Evolutionary conservation across 768 basidiomycete genomes (phyloP), one percentile per base, ranked within the genome.

Genomic region (Hortiboletus flavorubellus): DNA sequence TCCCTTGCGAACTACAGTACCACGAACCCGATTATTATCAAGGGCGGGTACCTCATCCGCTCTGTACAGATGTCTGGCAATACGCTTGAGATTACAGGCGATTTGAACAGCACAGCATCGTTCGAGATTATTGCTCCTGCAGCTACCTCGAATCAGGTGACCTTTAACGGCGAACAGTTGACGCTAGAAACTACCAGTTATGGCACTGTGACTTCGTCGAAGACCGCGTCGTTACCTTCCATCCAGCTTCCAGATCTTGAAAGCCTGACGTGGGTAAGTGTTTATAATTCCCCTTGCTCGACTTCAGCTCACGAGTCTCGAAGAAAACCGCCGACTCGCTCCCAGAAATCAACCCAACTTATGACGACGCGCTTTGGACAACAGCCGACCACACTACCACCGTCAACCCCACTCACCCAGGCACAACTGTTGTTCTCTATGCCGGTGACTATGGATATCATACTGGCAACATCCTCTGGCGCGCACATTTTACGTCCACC

Each of bases 401-500:
- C 1, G 63, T 76, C 39, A 80, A 79, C 55, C 76, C 78, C 10
- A 69, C 60, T 16, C 60, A 61, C 9, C 70, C 66, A 10, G 61
- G 61, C 3, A 80, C 79, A 1, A 61, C 77, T 29, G 73, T 76
- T 5, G 74, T 78, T 15, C 73, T 81, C 7, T 80, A 75, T 45
- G 74, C 77, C 1, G 76, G 78, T 42, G 77, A 80, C 46, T 81
- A 80, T 49, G 79, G 78, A 12, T 80, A 71, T 58, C 79, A 80
- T 63, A 80, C 76, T 3, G 80, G 80, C 2, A 80, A 77, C 57
- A 77, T 81, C 49, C 58, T 82, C 30, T 81, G 79, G 78, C 73
- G 80, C 7, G 80, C 73, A 14, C 78, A 78, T 51, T 81, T 82
- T 68, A 75, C 58, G 40, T 76, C 79, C 5, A 75, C 73, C 0